These are phyloP conservation scores for Monosporascus sp. DNA, from an alignment of 2,329 filamentous ascomycete genomes.

Conservation along the genomic window DNA sequence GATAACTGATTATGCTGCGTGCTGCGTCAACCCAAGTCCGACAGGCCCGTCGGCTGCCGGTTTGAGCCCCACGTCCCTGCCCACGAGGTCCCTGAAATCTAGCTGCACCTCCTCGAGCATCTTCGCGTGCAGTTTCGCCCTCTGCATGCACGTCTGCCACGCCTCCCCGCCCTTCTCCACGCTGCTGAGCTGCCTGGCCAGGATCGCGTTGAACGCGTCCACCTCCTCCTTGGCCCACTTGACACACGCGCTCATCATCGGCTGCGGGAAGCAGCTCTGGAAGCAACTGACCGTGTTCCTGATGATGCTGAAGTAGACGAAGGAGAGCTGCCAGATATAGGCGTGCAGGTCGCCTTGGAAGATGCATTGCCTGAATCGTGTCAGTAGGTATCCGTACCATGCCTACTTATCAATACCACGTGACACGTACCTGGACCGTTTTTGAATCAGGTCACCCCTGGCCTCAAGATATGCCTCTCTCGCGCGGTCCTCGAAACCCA, in stretches of 20 bases:
- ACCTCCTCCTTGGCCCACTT: conserved; percentile 98
- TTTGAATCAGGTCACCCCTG: conserved; percentile 70
- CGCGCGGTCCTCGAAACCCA: conserved; percentile 87
- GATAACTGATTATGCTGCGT: neutral
- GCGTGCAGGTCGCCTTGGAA: conserved; percentile 90
- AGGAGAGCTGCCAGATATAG: conserved; percentile 93
- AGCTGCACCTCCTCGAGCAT: conserved; percentile 81
- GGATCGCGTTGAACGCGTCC: conserved; percentile 79
- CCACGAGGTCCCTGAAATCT: conserved; percentile 81
- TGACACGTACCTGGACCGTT: conserved; percentile 67
- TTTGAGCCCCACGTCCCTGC: conserved; percentile 41
- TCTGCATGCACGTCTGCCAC: conserved; percentile 78
- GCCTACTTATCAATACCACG: too few relatives aligned
- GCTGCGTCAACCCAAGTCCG: conserved; percentile 34
- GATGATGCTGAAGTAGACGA: conserved; percentile 92
- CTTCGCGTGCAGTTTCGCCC: conserved; percentile 72
- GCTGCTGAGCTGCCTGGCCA: conserved; percentile 80
- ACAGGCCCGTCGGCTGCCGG: conserved; percentile 27
- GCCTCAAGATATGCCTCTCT: conserved; percentile 81
- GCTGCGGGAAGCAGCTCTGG: conserved; percentile 76
- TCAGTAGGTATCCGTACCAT: conserved; percentile 12
- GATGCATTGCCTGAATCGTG: conserved; percentile 67
- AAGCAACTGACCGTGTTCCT: conserved; percentile 89
- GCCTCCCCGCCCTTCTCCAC: conserved; percentile 69
- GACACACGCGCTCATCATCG: conserved; percentile 89